Evolutionary conservation across 2,329 filamentous ascomycete genomes (phyloP).

Genomic region (Sporothrix globosa): DNA sequence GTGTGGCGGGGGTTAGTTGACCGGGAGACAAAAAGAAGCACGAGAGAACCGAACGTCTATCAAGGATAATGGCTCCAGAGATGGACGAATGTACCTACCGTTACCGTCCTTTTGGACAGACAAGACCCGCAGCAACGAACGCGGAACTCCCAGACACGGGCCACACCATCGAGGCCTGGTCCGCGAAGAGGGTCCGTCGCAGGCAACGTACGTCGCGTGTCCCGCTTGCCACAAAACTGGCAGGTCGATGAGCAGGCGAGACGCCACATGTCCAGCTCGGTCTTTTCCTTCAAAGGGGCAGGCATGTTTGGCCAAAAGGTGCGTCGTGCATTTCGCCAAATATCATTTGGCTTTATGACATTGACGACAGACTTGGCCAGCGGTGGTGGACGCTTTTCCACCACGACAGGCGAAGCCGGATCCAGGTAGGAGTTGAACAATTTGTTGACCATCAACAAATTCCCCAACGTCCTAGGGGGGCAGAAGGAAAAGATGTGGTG

Average conservation of each 20-base stretch:
- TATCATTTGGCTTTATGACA: constrained; percentile 60
- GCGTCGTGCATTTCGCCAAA: constrained; percentile 73
- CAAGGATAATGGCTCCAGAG: not conserved
- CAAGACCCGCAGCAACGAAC: constrained; percentile 69
- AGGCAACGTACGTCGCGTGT: constrained; percentile 36
- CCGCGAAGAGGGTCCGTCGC: constrained; percentile 59
- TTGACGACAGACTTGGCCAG: constrained; percentile 38
- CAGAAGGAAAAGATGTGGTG: constrained; percentile 70
- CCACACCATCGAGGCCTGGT: constrained; percentile 63
- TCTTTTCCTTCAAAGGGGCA: constrained; percentile 64
- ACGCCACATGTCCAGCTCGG: constrained; percentile 77
- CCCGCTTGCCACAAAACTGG: constrained; percentile 65
- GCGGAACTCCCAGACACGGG: constrained; percentile 72
- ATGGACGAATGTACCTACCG: constrained; percentile 55
- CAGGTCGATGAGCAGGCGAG: constrained; percentile 66
- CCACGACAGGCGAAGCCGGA: constrained; percentile 45
- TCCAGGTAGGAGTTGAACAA: constrained; percentile 65
- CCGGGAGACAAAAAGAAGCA: not conserved
- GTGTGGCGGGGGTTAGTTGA: constrained; percentile 33
- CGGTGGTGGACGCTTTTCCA: constrained; percentile 31
- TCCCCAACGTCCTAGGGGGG: constrained; percentile 65
- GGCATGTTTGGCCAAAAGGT: constrained; percentile 69
- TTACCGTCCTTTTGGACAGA: constrained; percentile 62
- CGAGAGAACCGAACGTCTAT: not conserved
- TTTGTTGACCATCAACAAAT: constrained; percentile 68